Percentiles rank a stretch among this genome's conserved stretches.
Evolutionary conservation across 2,329 filamentous ascomycete genomes (phyloP).

Genomic region (Sarocladium brachiariae): DNA sequence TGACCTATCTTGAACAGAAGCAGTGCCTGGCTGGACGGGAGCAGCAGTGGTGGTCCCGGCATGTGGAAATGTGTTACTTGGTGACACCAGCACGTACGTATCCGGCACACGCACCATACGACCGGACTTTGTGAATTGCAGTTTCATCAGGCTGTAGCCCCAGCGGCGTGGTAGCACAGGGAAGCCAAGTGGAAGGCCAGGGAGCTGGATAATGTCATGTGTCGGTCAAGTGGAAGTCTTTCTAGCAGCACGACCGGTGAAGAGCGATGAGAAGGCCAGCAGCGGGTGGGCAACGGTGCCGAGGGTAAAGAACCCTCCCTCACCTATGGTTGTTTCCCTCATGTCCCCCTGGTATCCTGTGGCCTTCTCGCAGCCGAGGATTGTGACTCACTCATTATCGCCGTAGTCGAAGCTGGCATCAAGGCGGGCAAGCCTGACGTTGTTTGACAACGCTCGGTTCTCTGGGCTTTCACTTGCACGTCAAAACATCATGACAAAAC

Average conservation of each 20-base stretch:
- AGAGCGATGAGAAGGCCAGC: constrained; percentile 37
- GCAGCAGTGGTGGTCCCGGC: neutral
- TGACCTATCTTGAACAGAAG: neutral
- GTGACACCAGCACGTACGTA: neutral
- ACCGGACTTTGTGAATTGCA: constrained; percentile 50
- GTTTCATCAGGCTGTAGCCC: constrained; percentile 44
- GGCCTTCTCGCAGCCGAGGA: too few relatives aligned
- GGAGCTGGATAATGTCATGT: constrained; percentile 42
- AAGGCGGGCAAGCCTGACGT: too few relatives aligned
- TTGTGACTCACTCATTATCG: too few relatives aligned
- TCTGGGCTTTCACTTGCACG: too few relatives aligned
- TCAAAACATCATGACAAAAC: too few relatives aligned
- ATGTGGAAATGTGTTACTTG: too few relatives aligned
- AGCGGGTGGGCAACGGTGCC: constrained; percentile 40
- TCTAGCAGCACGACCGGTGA: constrained; percentile 27
- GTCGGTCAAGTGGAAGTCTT: constrained; percentile 47
- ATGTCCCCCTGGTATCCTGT: too few relatives aligned
- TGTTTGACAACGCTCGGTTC: too few relatives aligned
- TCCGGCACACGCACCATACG: constrained; percentile 27
- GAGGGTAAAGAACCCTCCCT: constrained; percentile 51
- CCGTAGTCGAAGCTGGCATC: too few relatives aligned
- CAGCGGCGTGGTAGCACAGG: constrained; percentile 38
- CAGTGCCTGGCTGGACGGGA: neutral
- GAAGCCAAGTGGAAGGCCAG: constrained; percentile 35
- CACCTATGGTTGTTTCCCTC: too few relatives aligned